These are phyloP conservation scores for Coelastrella sp. DNA, from an alignment of 139 green algal species.

Conservation along the genomic window DNA sequence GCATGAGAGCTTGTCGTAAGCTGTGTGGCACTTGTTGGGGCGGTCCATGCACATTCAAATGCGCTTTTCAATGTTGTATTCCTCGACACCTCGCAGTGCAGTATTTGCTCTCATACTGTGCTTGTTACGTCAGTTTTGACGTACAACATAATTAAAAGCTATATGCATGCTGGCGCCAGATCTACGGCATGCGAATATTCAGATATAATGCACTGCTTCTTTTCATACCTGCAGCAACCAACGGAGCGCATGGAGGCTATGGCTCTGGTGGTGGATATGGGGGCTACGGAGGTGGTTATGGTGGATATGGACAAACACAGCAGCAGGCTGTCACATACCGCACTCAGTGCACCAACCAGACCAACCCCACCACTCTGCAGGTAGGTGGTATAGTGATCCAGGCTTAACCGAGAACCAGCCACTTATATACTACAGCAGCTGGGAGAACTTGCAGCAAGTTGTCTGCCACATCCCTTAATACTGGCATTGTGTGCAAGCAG, in stretches of 20 bases:
- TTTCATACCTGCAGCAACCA: neutral
- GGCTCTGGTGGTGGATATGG: neutral
- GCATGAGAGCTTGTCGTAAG: no score
- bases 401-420: neutral
- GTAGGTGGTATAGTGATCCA: neutral
- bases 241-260: constrained; percentile 2
- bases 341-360: neutral
- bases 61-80: no score
- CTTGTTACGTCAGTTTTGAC: no score
- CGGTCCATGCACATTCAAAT: no score
- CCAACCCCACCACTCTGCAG: neutral
- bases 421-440: neutral
- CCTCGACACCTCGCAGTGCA: no score
- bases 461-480: no score
- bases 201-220: neutral
- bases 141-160: no score
- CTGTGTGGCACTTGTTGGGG: no score
- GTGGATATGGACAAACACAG: neutral
- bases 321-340: neutral
- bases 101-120: no score
- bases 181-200: neutral
- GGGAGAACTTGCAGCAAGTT: neutral
- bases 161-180: no score
- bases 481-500: no score
- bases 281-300: neutral